Conservation (phyloP, 257 asterid species). For the Scutellaria minor region DNA sequence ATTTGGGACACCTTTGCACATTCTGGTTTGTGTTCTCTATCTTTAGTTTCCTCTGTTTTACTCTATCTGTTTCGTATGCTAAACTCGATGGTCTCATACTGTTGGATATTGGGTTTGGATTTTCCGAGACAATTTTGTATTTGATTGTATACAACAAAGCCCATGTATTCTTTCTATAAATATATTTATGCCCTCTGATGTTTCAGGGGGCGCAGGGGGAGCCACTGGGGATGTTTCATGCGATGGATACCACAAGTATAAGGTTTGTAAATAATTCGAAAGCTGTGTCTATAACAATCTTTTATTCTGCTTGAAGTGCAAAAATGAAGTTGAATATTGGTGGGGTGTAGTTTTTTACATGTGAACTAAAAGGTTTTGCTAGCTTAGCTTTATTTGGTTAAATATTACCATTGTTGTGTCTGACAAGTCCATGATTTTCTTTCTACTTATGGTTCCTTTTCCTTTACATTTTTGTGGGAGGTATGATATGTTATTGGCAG, state of each 20-base stretch:
- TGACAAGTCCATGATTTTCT: not conserved
- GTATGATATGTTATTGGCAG: not conserved
- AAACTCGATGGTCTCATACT: constrained; percentile 12
- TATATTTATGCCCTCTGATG: not conserved
- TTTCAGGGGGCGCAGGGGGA: constrained; percentile 44
- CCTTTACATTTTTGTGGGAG: not conserved
- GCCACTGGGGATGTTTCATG: constrained; percentile 52
- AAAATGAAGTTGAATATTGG: not conserved
- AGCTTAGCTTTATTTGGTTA: not conserved
- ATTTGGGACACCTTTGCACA: constrained; percentile 52
- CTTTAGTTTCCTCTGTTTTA: not conserved
- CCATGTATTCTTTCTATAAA: not conserved
- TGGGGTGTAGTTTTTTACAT: not conserved
- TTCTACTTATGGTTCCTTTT: not conserved
- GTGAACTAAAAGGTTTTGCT: not conserved
- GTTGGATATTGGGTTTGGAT: not conserved
- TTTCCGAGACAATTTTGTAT: too few species aligned
- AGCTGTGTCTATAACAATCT: not conserved
- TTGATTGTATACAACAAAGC: too few species aligned
- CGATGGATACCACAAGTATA: constrained; percentile 56
- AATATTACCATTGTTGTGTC: not conserved
- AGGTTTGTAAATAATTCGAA: constrained; percentile 35
- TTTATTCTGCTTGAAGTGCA: not conserved
- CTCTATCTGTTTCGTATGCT: not conserved
- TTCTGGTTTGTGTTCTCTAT: constrained; percentile 27